Base-by-base conservation (phyloP, 2,329 filamentous ascomycete genomes). In the Mycosphaerella arachidis region DNA sequence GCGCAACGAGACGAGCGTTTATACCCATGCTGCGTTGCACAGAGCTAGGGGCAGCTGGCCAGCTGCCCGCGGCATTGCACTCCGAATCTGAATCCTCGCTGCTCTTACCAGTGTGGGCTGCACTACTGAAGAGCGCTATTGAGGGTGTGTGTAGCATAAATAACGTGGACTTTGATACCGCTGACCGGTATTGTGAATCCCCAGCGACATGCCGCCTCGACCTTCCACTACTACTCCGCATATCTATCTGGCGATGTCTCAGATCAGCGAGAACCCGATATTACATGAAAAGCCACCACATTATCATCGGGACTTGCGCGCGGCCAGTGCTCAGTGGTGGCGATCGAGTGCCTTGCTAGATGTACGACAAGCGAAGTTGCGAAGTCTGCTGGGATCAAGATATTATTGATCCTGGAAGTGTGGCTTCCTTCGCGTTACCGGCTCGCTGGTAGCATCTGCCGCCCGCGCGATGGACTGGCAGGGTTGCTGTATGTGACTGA, bases 281-380 rank as follows among this genome's bases (percentile, higher is more conserved):
- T 24, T 24, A 24, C 24, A 24, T 24, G 24, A 3, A 24, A 24
- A 24, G 24, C 24, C 24, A 24, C 3, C 24, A 24, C 24, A 24
- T 3, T 24, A 24, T 24, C 24, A 24, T 24, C 24, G 24, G 24
- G 24, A 24, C 40, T 18, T 43, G 7, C 16, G 13, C 40, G 40
- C 35, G 35, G 16, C 35, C 35, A 43, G 40, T 43, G n/a, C 13
- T 43, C 40, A 43, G 18, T 18, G 40, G 10, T n/a, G 37, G 37
- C 37, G 16, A 43, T 43, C 4, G 2, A 16, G 37, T n/a, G 40
- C 40, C 40, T 43, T 43, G 40, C 40, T 50, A 50, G 55, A 48
- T 53, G 59, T 62, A 53, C 53, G 30, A 62, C 59, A 46, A 61
- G 48, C 56, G 50, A 54, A 37, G 50, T 37, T 58, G 59, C 55